These are phyloP conservation scores for Ilex asprella DNA, from an alignment of 257 asterid species.

Conservation along the genomic window DNA sequence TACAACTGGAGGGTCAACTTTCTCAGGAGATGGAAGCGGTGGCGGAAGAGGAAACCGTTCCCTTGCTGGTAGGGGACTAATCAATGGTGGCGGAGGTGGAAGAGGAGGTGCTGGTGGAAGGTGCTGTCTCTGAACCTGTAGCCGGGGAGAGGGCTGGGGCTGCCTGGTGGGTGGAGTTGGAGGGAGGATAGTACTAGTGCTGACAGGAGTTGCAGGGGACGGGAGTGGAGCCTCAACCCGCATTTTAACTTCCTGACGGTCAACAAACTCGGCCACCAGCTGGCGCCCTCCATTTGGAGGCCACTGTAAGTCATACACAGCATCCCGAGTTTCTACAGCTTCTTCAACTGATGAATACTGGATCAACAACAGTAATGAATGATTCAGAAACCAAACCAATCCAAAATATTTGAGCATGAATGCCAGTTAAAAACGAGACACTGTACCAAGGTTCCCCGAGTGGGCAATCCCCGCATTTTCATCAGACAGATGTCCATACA, in stretches of 20 bases:
- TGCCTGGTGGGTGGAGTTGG: constrained; percentile 22
- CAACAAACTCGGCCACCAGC: constrained; percentile 72
- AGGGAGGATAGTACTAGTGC: constrained; percentile 18
- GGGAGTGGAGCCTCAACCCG: constrained; percentile 47
- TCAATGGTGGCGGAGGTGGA: constrained; percentile 39
- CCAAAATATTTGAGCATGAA: neutral
- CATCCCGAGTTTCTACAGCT: constrained; percentile 75
- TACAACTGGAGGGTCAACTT: constrained; percentile 70
- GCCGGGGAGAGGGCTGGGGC: constrained; percentile 52
- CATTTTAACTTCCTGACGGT: constrained; percentile 64
- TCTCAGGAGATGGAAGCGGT: constrained; percentile 70
- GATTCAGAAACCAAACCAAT: neutral
- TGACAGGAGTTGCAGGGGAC: constrained; percentile 36
- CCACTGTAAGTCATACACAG: constrained; percentile 90
- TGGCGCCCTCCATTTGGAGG: constrained; percentile 77
- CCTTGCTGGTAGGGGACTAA: constrained; percentile 38
- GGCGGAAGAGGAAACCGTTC: constrained; percentile 65
- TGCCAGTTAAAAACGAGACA: neutral
- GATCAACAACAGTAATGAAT: constrained; percentile 7
- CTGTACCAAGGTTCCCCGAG: too few species aligned
- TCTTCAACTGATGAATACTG: constrained; percentile 85
- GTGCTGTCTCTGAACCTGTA: constrained; percentile 41
- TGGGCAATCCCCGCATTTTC: neutral
- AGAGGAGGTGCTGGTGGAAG: constrained; percentile 33
- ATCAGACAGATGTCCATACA: neutral